These are phyloP conservation scores for Nicotiana otophora DNA, from an alignment of 257 asterid species.

Conservation along the genomic window DNA sequence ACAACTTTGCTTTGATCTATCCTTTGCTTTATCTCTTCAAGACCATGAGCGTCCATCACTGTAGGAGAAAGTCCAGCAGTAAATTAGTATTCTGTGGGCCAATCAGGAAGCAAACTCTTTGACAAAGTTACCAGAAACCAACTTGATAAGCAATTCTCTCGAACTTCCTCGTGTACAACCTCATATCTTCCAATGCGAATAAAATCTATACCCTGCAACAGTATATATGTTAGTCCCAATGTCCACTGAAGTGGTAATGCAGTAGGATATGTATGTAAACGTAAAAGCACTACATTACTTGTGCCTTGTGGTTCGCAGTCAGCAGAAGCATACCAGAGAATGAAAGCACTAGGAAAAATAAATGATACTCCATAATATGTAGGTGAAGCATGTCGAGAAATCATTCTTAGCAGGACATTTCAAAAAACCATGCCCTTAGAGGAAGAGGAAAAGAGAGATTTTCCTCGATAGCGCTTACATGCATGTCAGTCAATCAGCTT, in stretches of 20 bases:
- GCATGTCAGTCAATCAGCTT: neutral
- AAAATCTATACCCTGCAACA: slow-evolving; percentile 76
- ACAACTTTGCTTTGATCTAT: slow-evolving; percentile 67
- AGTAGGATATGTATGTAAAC: slow-evolving; percentile 8
- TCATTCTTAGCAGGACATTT: neutral
- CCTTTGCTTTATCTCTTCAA: slow-evolving; percentile 55
- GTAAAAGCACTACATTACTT: neutral
- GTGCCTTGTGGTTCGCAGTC: neutral
- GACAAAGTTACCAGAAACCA: slow-evolving; percentile 12
- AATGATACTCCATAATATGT: neutral
- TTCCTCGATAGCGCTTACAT: neutral
- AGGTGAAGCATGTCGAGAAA: neutral
- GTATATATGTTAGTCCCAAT: slow-evolving; percentile 1
- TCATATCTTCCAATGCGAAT: slow-evolving; percentile 85
- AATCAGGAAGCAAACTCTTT: slow-evolving; percentile 9
- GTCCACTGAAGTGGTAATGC: slow-evolving; percentile 12
- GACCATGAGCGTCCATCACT: slow-evolving; percentile 55
- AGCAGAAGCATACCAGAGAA: slow-evolving; percentile 4
- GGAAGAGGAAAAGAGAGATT: neutral
- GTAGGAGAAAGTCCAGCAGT: slow-evolving; percentile 21
- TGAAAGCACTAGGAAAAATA: neutral
- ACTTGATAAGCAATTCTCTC: slow-evolving; percentile 79
- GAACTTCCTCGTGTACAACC: slow-evolving; percentile 78
- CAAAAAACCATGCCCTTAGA: neutral
- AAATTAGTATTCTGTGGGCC: slow-evolving; percentile 13